A percentile compares a stretch with the other conserved stretches of the same genome.
phyloP scores from a whole-genome alignment of 2,329 filamentous ascomycete genomes.

The Aspergillus versicolor region DNA sequence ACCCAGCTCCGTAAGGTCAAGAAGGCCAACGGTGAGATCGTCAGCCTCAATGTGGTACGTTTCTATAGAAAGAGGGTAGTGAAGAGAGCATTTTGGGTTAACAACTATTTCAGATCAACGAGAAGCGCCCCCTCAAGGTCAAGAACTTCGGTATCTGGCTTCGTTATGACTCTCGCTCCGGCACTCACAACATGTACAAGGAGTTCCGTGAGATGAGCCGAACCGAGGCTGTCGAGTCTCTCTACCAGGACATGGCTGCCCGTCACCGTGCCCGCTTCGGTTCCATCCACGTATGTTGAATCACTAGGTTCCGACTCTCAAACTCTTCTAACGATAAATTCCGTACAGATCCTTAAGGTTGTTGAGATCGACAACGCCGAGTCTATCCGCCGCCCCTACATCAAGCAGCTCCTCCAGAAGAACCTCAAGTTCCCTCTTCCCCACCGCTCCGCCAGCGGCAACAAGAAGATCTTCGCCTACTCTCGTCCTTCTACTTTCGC shows the following conservation, averaged over 20 bases:
- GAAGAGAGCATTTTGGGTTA: slow-evolving; percentile 14
- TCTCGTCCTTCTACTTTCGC: slow-evolving; percentile 96
- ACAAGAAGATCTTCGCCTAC: slow-evolving; percentile 84
- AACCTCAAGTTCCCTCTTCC: slow-evolving; percentile 96
- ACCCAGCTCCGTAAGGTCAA: slow-evolving; percentile 99
- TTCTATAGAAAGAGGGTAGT: neutral
- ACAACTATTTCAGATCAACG: slow-evolving; percentile 68
- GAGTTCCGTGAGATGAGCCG: slow-evolving; percentile 99
- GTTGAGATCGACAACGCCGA: slow-evolving; percentile 94
- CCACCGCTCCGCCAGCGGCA: slow-evolving; percentile 84
- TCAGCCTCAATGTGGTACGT: slow-evolving; percentile 91
- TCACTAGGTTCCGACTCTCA: neutral
- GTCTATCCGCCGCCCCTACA: slow-evolving; percentile 97
- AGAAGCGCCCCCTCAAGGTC: slow-evolving; percentile 99
- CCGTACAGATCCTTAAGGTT: slow-evolving; percentile 86
- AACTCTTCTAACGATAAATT: slow-evolving; percentile 9
- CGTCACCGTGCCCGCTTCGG: slow-evolving; percentile 97
- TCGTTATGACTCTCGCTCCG: slow-evolving; percentile 99
- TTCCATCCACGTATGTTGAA: slow-evolving; percentile 86
- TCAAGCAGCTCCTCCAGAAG: slow-evolving; percentile 97
- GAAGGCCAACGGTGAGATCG: slow-evolving; percentile 99
- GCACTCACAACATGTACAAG: slow-evolving; percentile 99
- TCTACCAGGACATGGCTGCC: slow-evolving; percentile 99
- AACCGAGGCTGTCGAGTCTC: slow-evolving; percentile 89
- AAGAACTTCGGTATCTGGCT: slow-evolving; percentile 99